Evolutionary conservation across 1,284 basidiomycete species (phyloP).

Genomic region (Pulchroboletus neoregius): DNA sequence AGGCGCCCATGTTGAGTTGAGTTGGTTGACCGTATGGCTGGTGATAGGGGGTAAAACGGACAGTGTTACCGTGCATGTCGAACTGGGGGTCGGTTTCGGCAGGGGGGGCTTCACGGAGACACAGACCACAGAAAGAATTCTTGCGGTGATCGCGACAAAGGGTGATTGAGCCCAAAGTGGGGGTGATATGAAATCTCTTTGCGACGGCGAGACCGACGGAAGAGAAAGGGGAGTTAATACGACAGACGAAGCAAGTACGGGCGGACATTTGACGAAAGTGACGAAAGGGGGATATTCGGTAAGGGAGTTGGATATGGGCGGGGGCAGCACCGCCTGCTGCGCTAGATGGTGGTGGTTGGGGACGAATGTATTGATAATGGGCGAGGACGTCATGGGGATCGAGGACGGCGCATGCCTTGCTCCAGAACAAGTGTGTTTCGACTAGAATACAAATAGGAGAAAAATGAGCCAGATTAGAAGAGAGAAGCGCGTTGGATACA

Average conservation of each 20-base stretch:
- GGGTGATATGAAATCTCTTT: constrained; percentile 42
- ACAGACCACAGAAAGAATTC: constrained; percentile 59
- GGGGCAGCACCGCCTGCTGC: constrained; percentile 22
- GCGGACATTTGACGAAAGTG: constrained; percentile 43
- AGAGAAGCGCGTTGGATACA: constrained; percentile 23
- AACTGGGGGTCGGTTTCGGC: constrained; percentile 41
- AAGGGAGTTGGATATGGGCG: constrained; percentile 20
- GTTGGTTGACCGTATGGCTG: constrained; percentile 28
- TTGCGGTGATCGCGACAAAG: constrained; percentile 66
- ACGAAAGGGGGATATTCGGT: constrained; percentile 38
- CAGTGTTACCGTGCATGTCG: constrained; percentile 30
- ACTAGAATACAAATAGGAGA: constrained; percentile 25
- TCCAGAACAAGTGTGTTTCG: constrained; percentile 48
- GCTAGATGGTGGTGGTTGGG: constrained; percentile 23
- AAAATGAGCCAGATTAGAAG: constrained; percentile 11
- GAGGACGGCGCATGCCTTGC: constrained; percentile 41
- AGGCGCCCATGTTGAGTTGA: constrained; percentile 22
- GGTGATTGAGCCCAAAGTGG: constrained; percentile 43
- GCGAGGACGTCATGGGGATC: constrained; percentile 44
- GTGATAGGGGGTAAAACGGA: constrained; percentile 35
- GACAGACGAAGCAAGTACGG: constrained; percentile 60
- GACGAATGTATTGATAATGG: constrained; percentile 33
- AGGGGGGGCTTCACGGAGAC: constrained; percentile 55
- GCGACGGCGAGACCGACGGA: constrained; percentile 46
- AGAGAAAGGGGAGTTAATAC: constrained; percentile 56